Evolutionary conservation across 345 rosid species (phyloP).

Genomic region (Citrus reticulata): DNA sequence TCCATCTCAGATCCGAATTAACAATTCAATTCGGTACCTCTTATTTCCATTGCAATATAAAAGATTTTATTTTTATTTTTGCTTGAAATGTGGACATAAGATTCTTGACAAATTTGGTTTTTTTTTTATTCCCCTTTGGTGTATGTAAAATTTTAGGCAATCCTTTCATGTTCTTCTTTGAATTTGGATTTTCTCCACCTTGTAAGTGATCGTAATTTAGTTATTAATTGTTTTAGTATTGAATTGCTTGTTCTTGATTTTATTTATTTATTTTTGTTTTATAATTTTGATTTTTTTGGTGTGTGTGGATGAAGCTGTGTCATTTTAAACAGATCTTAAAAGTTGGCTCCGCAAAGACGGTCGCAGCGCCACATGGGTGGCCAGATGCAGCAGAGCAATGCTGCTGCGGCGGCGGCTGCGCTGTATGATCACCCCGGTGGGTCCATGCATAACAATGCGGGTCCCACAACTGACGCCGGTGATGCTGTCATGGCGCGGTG

Average conservation of each 20-base stretch:
- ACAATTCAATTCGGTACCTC: slow-evolving; percentile 15
- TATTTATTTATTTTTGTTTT: neutral
- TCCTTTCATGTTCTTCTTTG: slow-evolving; percentile 54
- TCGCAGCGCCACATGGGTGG: slow-evolving; percentile 99
- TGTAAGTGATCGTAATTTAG: slow-evolving; percentile 39
- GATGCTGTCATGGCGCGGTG: slow-evolving; percentile 99
- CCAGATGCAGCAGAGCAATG: slow-evolving; percentile 97
- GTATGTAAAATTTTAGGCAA: neutral
- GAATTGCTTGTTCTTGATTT: neutral
- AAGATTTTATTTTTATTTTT: neutral
- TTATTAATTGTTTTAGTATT: neutral
- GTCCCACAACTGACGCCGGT: slow-evolving; percentile 66
- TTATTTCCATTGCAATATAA: neutral
- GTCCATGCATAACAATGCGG: slow-evolving; percentile 54
- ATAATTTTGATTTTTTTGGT: slow-evolving; percentile 6
- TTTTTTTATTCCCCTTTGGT: neutral
- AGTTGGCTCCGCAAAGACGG: slow-evolving; percentile 99
- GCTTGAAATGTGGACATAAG: neutral
- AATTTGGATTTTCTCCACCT: slow-evolving; percentile 45
- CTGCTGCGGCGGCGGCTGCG: slow-evolving; percentile 65
- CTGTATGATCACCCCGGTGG: slow-evolving; percentile 62
- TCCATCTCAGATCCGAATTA: slow-evolving; percentile 33
- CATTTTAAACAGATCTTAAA: slow-evolving; percentile 53
- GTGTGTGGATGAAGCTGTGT: slow-evolving; percentile 36
- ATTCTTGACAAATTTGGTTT: slow-evolving; percentile 4